Conservation (phyloP, 441 rosid genomes). For the Flueggea neowawraea region DNA sequence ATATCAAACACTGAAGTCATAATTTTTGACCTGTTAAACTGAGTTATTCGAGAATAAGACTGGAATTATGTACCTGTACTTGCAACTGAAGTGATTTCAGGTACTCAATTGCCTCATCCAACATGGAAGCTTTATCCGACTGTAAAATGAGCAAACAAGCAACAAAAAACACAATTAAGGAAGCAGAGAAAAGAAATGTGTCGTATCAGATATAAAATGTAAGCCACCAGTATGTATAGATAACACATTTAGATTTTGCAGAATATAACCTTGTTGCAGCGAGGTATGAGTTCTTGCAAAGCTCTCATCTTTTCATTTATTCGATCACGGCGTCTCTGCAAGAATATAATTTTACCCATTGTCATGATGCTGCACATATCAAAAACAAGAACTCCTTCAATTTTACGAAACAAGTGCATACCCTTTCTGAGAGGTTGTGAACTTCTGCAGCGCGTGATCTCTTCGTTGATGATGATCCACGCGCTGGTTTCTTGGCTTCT, state of each 20-base stretch:
- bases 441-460: slow-evolving; percentile 95
- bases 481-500: slow-evolving; percentile 46
- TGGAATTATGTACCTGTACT: slow-evolving; percentile 50
- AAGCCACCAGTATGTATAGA: neutral
- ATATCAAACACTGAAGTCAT: too few species aligned
- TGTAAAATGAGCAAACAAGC: too few species aligned
- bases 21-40: neutral
- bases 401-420: slow-evolving; percentile 17
- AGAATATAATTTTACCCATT: slow-evolving; percentile 1
- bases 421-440: slow-evolving; percentile 97
- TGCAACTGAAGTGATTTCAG: slow-evolving; percentile 76
- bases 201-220: neutral
- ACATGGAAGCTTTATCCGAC: slow-evolving; percentile 93
- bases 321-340: slow-evolving; percentile 78
- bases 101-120: slow-evolving; percentile 89
- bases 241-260: neutral
- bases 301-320: slow-evolving; percentile 87
- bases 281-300: slow-evolving; percentile 87
- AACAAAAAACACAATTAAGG: slow-evolving; percentile 6
- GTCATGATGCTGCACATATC: slow-evolving; percentile 8
- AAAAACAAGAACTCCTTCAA: slow-evolving; percentile 10
- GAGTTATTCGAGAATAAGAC: neutral
- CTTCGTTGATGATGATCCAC: slow-evolving; percentile 66
- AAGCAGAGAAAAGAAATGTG: neutral
- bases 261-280: slow-evolving; percentile 69